Base-by-base conservation (phyloP, 164 flowering plant genomes). In the Chimonanthus salicifolius region DNA sequence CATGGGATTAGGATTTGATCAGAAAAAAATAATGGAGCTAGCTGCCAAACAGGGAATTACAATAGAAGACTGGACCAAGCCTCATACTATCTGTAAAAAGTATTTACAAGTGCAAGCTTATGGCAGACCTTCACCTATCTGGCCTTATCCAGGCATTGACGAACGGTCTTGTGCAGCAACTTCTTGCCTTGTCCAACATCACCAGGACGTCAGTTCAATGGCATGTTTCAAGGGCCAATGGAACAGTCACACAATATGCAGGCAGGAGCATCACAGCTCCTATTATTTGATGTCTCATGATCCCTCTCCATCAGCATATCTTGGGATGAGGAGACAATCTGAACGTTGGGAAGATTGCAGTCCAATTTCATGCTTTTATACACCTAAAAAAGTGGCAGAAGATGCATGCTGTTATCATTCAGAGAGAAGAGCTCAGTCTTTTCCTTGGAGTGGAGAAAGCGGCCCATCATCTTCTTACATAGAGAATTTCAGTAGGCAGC, bases 11-110 rank as follows among this genome's bases (percentile, higher is more conserved):
- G 96, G 94, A 51, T 87, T 91, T 71, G 92, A 93, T 50, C 88
- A 89, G 78, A 87, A 85, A 72, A 87, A 83, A 78, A 80, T 91
- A 76, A 64, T 78, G 67, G 90, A 93, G 64, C 81, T 84, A 78
- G 94, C 93, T 64, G 84, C 89, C 43, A 84, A 82, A 77, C 91
- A 89, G 74, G 97, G 94, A 54, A 82, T 91, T 69, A 83, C 88
- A 58, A 89, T 89, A 50, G 96, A 93, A 80, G 89, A 88, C 73
- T 84, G 87, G 86, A 74, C 77, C 58, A 49, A 83, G 64, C 75
- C 83, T 18, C 69, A 60, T 73, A 62, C 78, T 46, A 47, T 82
- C 6, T 66, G 80, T 44, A 77, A 51, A 76, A 78, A 80, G 77
- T 82, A 78, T 63, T 80, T 81, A 49, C 82, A 82, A 64, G 47